Evolutionary conservation across 768 basidiomycete genomes (phyloP), one percentile per base, ranked within the genome.

Genomic region (Rhodotorula kratochvilovae): DNA sequence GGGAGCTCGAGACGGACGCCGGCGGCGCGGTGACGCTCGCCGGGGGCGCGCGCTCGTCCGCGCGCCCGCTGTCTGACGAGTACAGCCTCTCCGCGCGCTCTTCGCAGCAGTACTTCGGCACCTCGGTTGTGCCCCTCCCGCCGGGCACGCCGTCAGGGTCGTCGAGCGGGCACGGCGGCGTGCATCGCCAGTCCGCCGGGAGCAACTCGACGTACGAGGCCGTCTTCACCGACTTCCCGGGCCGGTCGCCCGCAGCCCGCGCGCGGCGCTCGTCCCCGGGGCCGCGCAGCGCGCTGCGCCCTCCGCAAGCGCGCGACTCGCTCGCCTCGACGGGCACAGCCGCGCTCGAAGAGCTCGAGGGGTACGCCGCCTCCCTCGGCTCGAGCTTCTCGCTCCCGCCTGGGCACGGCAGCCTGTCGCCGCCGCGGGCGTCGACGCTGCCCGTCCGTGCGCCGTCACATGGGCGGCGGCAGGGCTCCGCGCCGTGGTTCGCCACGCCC

Each of bases 31-130:
- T 43, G 42, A 8, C 10, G 42, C 42, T 42, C 42, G 45, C 11
- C 13, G 11, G 48, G n/a, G 25, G 8, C 48, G 48, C 48, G 7
- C 48, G 3, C 27, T 1, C 16, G 27, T 67, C 46, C 29, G 10
- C n/a, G 5, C 53, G 31, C 15, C 12, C 19, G 2, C 13, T n/a
- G 1, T 50, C 53, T 3, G 46, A 69, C 50, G 23, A 50, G 33
- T 45, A 25, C 35, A 36, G 16, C 50, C 27, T 33, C 31, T 29
- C 33, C 1, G 33, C 66, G 27, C 23, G 16, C 29, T 46, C 46
- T 61, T 19, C n/a, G n/a, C n/a, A n/a, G n/a, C n/a, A n/a, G n/a
- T n/a, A n/a, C 43, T 45, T 61, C 46, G 29, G 33, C 60, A 61
- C 60, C 0, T 13, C 46, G 3, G 15, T 50, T 33, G 25, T 35